These are phyloP conservation scores for Suillus fuscotomentosus DNA, from an alignment of 768 basidiomycete species.

Conservation along the genomic window DNA sequence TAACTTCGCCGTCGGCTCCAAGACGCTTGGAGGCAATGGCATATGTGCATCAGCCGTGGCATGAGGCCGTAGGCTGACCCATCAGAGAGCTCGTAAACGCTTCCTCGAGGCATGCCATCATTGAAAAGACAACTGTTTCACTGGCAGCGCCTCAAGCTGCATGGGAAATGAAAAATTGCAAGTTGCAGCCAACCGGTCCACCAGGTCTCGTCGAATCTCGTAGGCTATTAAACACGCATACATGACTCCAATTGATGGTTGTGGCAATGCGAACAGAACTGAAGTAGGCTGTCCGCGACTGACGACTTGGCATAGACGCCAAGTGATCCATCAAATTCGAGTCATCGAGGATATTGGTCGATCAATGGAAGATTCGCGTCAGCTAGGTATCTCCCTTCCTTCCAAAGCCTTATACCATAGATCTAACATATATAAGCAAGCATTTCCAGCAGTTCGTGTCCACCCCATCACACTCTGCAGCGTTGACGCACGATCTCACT, in stretches of 20 bases:
- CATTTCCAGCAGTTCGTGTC: no score
- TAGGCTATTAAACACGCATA: neutral
- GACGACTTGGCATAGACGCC: neutral
- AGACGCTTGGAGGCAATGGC: conserved; percentile 60
- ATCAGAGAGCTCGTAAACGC: conserved; percentile 62
- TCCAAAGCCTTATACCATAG: neutral
- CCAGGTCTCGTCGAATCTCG: neutral
- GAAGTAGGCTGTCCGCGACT: neutral
- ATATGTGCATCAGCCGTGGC: conserved; percentile 76
- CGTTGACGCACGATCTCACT: no score
- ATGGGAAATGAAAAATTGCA: conserved; percentile 98
- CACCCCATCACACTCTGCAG: no score
- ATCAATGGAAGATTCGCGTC: neutral
- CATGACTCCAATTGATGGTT: neutral
- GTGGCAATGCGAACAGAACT: neutral
- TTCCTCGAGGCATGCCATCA: conserved; percentile 85
- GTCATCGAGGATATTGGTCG: neutral
- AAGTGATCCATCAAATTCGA: neutral
- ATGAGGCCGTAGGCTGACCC: conserved; percentile 85
- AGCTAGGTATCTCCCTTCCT: neutral
- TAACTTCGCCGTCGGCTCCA: conserved; percentile 91
- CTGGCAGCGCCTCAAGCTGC: conserved; percentile 70
- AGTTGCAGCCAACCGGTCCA: conserved; percentile 61
- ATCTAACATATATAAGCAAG: no score
- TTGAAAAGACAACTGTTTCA: conserved; percentile 89